phyloP scores from a whole-genome alignment of 441 rosid species.

The Populus hybrid region DNA sequence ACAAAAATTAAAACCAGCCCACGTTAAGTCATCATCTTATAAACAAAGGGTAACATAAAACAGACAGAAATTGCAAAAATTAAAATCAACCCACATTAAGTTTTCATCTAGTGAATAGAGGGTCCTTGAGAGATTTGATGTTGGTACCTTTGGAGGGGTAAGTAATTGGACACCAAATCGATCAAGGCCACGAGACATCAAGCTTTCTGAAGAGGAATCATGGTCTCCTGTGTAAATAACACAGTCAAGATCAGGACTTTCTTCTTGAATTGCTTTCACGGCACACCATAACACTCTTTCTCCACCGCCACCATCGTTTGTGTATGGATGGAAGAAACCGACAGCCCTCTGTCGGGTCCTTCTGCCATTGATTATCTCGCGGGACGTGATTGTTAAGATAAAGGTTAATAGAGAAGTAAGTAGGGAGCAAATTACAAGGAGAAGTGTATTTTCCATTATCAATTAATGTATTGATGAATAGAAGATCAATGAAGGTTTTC shows the following conservation, averaged over 20 bases:
- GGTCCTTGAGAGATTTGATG: not conserved
- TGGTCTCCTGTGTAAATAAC: conserved; percentile 77
- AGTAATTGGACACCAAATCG: conserved; percentile 80
- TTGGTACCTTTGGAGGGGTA: conserved; percentile 58
- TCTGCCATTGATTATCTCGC: conserved; percentile 36
- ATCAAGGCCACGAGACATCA: conserved; percentile 68
- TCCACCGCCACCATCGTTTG: conserved; percentile 97
- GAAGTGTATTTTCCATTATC: conserved; percentile 36
- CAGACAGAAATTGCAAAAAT: not conserved
- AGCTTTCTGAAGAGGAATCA: conserved; percentile 61
- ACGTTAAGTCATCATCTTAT: not conserved
- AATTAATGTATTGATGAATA: no score
- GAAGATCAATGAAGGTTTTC: no score
- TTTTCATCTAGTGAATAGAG: not conserved
- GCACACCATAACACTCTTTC: conserved; percentile 98
- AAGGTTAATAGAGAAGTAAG: conserved; percentile 33
- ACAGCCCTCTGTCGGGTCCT: conserved; percentile 46
- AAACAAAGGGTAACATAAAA: not conserved
- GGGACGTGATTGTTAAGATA: conserved; percentile 33
- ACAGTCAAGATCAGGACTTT: conserved; percentile 59
- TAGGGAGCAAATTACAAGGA: conserved; percentile 30
- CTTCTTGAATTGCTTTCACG: conserved; percentile 87
- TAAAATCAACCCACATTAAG: not conserved
- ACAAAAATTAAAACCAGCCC: not conserved
- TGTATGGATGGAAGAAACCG: conserved; percentile 91